A percentile compares a stretch with the other conserved stretches of the same genome.
Conservation (phyloP, 2,329 filamentous ascomycete species). For the Pseudocercospora cruenta region DNA sequence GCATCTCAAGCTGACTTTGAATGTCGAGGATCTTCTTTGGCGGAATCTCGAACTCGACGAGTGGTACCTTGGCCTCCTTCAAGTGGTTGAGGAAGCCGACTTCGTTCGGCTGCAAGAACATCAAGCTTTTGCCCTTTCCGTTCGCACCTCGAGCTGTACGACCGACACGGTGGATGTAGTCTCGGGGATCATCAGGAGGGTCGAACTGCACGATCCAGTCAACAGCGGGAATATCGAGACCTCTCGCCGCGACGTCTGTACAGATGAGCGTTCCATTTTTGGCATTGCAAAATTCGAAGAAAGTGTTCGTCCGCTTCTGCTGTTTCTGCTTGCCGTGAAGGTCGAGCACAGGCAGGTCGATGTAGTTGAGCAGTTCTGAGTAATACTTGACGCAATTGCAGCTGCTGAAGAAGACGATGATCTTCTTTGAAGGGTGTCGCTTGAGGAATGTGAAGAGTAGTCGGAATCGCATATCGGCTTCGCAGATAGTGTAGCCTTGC, state of each 20-base stretch:
- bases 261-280: conserved; percentile 87
- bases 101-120: conserved; percentile 92
- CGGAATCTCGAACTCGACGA: conserved; percentile 96
- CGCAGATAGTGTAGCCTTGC: conserved; percentile 93
- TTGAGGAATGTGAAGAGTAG: conserved; percentile 94
- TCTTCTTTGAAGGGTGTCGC: conserved; percentile 90
- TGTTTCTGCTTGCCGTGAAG: conserved; percentile 97
- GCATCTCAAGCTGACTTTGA: conserved; percentile 80
- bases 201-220: conserved; percentile 98
- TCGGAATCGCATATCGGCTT: conserved; percentile 90
- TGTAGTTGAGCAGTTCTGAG: conserved; percentile 93
- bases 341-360: conserved; percentile 85
- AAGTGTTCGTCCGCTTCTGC: conserved; percentile 97
- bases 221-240: conserved; percentile 91
- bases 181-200: conserved; percentile 61
- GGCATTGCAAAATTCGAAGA: conserved; percentile 93
- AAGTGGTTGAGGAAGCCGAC: conserved; percentile 90
- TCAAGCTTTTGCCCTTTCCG: conserved; percentile 81
- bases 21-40: conserved; percentile 86
- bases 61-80: conserved; percentile 86
- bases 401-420: conserved; percentile 91
- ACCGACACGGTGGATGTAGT: conserved; percentile 95
- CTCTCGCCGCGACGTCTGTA: conserved; percentile 93
- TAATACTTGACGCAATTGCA: conserved; percentile 91
- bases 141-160: conserved; percentile 86